Evolutionary conservation across 139 green algal genomes (phyloP).

Genomic region (Micractinium sp.): DNA sequence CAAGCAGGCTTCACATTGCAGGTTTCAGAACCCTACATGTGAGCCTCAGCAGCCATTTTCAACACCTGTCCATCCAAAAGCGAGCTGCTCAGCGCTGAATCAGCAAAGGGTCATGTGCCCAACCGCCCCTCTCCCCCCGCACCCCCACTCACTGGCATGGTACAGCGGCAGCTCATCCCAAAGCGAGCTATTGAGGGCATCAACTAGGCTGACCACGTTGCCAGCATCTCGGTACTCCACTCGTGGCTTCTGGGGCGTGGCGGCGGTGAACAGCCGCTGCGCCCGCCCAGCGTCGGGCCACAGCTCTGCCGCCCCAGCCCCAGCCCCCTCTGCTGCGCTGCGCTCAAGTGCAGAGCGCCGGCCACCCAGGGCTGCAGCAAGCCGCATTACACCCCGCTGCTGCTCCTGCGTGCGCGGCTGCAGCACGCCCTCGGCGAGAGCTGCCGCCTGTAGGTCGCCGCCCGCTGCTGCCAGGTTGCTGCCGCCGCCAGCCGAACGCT

Average conservation of each 20-base stretch:
- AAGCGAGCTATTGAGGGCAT: conserved; percentile 10
- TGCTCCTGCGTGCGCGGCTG: background rate
- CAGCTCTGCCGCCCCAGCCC: background rate
- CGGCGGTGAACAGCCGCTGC: background rate
- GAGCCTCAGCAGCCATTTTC: too few species aligned
- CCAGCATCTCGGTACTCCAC: conserved; percentile 27
- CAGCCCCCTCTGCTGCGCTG: background rate
- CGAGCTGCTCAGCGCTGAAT: background rate
- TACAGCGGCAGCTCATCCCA: conserved; percentile 26
- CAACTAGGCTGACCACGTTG: conserved; percentile 4
- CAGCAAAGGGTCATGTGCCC: background rate
- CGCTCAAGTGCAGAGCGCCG: background rate
- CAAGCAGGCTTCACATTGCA: too few species aligned
- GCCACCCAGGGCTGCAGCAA: background rate
- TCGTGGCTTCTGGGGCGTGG: background rate
- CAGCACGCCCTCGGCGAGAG: background rate
- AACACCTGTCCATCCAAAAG: too few species aligned
- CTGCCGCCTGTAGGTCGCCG: background rate
- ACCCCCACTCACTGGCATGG: background rate
- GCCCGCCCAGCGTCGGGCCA: conserved; percentile 1
- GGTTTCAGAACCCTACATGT: too few species aligned
- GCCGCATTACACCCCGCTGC: background rate
- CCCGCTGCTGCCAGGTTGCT: background rate
- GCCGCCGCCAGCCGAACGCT: too few species aligned
- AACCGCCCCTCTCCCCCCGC: background rate